Evolutionary conservation across 176 grass and related monocot genomes (phyloP).

Genomic region (Juncus effusus): DNA sequence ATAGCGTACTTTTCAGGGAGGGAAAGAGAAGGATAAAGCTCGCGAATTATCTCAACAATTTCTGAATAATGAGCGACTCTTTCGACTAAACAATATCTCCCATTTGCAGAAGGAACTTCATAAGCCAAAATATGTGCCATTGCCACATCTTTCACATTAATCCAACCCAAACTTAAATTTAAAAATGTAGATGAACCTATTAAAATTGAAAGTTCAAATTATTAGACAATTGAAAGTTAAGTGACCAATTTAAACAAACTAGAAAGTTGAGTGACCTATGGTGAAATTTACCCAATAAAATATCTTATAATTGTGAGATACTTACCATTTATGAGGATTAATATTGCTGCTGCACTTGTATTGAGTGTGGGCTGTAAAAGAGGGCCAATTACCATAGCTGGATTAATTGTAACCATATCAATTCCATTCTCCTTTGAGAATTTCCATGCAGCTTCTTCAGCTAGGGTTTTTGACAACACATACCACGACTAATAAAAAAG

Average conservation of each 20-base stretch:
- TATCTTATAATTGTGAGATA: not conserved
- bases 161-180: conserved; percentile 1
- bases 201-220: not conserved
- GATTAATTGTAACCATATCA: conserved; percentile 21
- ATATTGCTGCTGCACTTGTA: not conserved
- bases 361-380: conserved; percentile 29
- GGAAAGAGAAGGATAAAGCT: conserved; percentile 20
- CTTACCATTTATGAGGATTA: not conserved
- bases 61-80: conserved; percentile 11
- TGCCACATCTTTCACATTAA: conserved; percentile 24
- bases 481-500: conserved; percentile 32
- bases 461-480: conserved; percentile 29
- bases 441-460: conserved; percentile 36
- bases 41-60: conserved; percentile 15
- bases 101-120: conserved; percentile 21
- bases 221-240: not conserved
- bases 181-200: conserved; percentile 24
- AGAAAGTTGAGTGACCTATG: no score
- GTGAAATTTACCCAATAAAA: no score
- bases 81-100: conserved; percentile 28
- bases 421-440: conserved; percentile 33
- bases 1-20: conserved; percentile 19
- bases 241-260: no score
- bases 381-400: conserved; percentile 31
- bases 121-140: conserved; percentile 29